Evolutionary conservation across 2,329 filamentous ascomycete genomes (phyloP).

Genomic region (Simplicillium aogashimaense): DNA sequence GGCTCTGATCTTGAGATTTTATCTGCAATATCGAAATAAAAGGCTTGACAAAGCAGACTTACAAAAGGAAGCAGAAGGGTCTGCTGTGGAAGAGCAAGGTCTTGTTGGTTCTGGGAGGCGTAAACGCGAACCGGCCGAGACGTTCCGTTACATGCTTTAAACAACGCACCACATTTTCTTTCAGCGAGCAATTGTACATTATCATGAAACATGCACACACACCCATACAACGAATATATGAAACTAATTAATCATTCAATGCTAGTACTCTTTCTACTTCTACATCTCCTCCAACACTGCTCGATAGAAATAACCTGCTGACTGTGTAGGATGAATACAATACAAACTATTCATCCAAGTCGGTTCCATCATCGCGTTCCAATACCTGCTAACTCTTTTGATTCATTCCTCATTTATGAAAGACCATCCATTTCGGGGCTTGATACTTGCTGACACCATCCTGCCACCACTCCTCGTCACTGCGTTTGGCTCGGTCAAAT

Average conservation of each 20-base stretch:
- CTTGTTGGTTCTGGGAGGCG: slow-evolving; percentile 22
- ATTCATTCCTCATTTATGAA: slow-evolving; percentile 7
- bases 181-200: background rate
- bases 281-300: background rate
- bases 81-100: slow-evolving; percentile 26
- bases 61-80: slow-evolving; percentile 8
- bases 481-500: slow-evolving; percentile 12
- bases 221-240: background rate
- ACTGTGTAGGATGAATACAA: background rate
- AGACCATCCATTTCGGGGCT: slow-evolving; percentile 21
- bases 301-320: background rate
- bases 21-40: slow-evolving; percentile 41
- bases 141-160: slow-evolving; percentile 39
- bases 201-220: slow-evolving; percentile 1
- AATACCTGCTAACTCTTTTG: too few species aligned
- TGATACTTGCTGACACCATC: slow-evolving; percentile 21
- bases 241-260: background rate
- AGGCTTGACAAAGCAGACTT: slow-evolving; percentile 25
- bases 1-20: slow-evolving; percentile 41
- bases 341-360: background rate
- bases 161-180: background rate
- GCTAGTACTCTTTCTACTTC: background rate
- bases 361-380: background rate
- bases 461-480: slow-evolving; percentile 23
- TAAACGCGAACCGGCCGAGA: slow-evolving; percentile 12